Percentiles rank a stretch among this genome's conserved stretches.
Evolutionary conservation across 768 basidiomycete species (phyloP).

Genomic region (Mycena olivaceomarginata): DNA sequence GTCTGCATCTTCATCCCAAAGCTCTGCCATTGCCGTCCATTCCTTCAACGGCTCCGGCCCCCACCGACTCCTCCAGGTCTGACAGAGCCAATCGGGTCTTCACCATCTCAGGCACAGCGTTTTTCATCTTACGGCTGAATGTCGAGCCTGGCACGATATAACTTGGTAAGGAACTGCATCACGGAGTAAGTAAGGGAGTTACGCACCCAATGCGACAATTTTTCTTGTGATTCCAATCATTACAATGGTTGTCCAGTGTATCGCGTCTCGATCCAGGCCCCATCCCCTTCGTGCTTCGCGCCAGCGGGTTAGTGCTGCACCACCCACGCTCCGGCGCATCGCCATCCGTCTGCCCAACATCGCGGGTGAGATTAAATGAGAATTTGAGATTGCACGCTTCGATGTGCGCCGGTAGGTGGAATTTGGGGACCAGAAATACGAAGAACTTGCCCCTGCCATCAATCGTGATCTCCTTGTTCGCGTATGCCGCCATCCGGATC

Average conservation of each 20-base stretch:
- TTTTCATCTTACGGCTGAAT: not conserved
- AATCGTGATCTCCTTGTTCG: too few species aligned
- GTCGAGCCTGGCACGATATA: not conserved
- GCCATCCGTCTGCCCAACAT: too few species aligned
- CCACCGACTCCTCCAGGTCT: constrained; percentile 3
- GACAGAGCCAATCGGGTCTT: not conserved
- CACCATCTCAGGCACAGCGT: constrained; percentile 2
- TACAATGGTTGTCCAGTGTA: constrained; percentile 51
- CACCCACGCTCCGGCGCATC: constrained; percentile 57
- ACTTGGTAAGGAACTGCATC: too few species aligned
- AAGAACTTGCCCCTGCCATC: not conserved
- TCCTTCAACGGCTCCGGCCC: not conserved
- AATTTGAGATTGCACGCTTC: constrained; percentile 43
- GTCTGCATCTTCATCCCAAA: not conserved
- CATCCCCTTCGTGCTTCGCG: constrained; percentile 57
- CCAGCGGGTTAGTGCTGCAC: constrained; percentile 51
- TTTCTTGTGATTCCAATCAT: constrained; percentile 12
- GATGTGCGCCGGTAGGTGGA: constrained; percentile 52
- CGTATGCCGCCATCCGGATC: too few species aligned
- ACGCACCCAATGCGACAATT: constrained; percentile 2
- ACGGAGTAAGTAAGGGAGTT: too few species aligned
- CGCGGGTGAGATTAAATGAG: constrained; percentile 1
- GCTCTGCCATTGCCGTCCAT: constrained; percentile 11
- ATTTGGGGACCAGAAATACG: constrained; percentile 50
- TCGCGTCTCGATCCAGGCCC: constrained; percentile 52